Conservation (phyloP, 805 yeast species). For the Naumovozyma dairenensis region DNA sequence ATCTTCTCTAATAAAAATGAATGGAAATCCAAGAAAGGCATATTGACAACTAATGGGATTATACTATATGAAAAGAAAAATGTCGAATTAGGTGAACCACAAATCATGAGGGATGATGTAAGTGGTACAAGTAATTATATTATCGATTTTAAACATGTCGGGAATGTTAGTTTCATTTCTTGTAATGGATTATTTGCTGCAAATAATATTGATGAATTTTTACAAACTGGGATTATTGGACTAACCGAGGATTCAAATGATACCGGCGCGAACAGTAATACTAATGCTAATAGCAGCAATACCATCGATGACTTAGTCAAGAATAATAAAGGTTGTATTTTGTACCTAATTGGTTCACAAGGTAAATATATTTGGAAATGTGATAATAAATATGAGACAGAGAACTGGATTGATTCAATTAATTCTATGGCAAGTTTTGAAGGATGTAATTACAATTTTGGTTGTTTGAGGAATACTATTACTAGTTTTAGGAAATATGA, state of each 20-base stretch:
- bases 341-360: background rate
- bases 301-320: background rate
- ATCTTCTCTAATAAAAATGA: conserved; percentile 11
- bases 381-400: conserved; percentile 35
- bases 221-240: conserved; percentile 2
- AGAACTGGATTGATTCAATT: conserved; percentile 48
- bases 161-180: background rate
- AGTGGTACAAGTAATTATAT: conserved; percentile 23
- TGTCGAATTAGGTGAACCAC: conserved; percentile 27
- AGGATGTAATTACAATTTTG: conserved; percentile 16
- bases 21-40: conserved; percentile 39
- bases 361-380: conserved; percentile 35
- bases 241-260: conserved; percentile 1
- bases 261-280: background rate
- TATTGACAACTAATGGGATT: conserved; percentile 43
- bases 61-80: conserved; percentile 33
- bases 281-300: too few species aligned
- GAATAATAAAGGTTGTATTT: background rate
- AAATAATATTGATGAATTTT: conserved; percentile 3
- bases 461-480: conserved; percentile 24
- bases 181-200: conserved; percentile 16
- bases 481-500: conserved; percentile 19
- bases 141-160: conserved; percentile 22
- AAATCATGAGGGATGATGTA: conserved; percentile 14
- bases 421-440: conserved; percentile 21